Conservation (phyloP, 257 asterid species). For the Jaltomata sinuosa region DNA sequence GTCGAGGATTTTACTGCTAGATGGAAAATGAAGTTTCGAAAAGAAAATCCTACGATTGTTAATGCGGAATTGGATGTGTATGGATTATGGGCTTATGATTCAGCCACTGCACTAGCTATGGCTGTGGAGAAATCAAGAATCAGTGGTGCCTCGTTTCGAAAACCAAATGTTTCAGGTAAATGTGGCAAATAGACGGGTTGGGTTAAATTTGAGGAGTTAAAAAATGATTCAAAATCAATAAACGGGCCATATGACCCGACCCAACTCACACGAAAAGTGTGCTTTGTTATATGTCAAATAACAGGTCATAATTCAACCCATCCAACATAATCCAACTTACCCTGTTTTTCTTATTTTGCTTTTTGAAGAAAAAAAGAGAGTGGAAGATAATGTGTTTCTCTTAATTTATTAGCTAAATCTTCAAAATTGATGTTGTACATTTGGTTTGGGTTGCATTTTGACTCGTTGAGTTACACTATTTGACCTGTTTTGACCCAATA, state of each 20-base stretch:
- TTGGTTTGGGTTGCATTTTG: neutral
- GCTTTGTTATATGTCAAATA: neutral
- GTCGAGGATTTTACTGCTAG: constrained; percentile 14
- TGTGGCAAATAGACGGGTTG: neutral
- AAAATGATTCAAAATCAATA: neutral
- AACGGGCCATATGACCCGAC: neutral
- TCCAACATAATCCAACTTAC: neutral
- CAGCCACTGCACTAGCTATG: constrained; percentile 37
- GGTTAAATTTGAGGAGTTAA: neutral
- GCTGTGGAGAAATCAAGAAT: constrained; percentile 28
- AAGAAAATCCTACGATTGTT: neutral
- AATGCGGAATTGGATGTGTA: constrained; percentile 12
- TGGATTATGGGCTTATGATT: constrained; percentile 50
- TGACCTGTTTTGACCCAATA: neutral
- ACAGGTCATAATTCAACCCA: neutral
- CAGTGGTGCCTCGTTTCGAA: neutral
- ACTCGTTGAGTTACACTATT: neutral
- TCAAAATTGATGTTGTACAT: neutral
- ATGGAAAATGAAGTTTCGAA: constrained; percentile 19
- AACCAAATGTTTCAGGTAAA: constrained; percentile 10
- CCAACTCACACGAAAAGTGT: neutral
- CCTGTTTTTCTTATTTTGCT: neutral
- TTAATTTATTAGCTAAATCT: too few species aligned
- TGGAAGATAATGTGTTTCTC: too few species aligned
- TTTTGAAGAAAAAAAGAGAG: too few species aligned